Conservation (phyloP, 1,139 yeast genomes). For the Magnusiomyces suaveolens region DNA sequence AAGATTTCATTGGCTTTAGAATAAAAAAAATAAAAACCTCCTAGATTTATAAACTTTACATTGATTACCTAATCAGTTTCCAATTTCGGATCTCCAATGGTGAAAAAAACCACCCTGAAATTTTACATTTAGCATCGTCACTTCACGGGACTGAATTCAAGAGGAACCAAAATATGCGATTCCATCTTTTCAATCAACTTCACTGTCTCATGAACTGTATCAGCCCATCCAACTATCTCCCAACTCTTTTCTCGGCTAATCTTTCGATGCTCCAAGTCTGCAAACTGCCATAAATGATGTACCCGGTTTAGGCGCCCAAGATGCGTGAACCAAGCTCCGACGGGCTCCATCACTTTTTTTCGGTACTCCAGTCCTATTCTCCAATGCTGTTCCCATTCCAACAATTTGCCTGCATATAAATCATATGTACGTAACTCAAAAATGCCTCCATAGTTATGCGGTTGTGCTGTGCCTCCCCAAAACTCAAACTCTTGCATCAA, state of each 20-base stretch:
- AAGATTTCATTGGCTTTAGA: too few species aligned
- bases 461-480: conserved; percentile 40
- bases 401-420: conserved; percentile 33
- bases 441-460: conserved; percentile 36
- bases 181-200: conserved; percentile 35
- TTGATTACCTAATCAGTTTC: too few species aligned
- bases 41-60: too few species aligned
- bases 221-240: conserved; percentile 39
- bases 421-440: conserved; percentile 37
- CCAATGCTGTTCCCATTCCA: conserved; percentile 39
- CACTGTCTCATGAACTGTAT: conserved; percentile 36
- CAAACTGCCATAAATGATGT: conserved; percentile 39
- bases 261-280: conserved; percentile 37
- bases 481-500: conserved; percentile 37
- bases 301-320: conserved; percentile 35
- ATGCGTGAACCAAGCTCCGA: conserved; percentile 39
- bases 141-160: conserved; percentile 34
- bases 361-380: conserved; percentile 35
- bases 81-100: not conserved
- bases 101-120: not conserved
- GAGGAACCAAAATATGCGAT: conserved; percentile 34
- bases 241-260: conserved; percentile 36
- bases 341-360: conserved; percentile 40
- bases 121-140: not conserved
- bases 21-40: too few species aligned